These are phyloP conservation scores for Cladorrhinum sp. DNA, from an alignment of 2,329 filamentous ascomycete species.

Conservation along the genomic window DNA sequence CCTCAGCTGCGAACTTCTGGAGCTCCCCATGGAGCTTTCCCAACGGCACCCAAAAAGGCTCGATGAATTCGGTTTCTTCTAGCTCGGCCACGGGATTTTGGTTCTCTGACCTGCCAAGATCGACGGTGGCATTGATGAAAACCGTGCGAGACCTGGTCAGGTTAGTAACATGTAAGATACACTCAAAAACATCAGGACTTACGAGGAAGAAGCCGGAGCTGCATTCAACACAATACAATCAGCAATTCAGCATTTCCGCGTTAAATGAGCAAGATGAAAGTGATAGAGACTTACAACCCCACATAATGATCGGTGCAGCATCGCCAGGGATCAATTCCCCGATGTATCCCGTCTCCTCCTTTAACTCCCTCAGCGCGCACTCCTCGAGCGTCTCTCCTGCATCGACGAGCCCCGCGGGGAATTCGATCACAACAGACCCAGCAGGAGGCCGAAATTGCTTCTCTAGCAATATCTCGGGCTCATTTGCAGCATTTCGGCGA, in stretches of 20 bases:
- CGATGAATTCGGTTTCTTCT: conserved; percentile 75
- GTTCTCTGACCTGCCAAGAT: conserved; percentile 64
- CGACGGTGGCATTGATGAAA: conserved; percentile 67
- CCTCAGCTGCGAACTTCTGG: conserved; percentile 60
- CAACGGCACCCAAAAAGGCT: conserved; percentile 66
- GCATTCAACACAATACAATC: neutral
- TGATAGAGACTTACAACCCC: conserved; percentile 5
- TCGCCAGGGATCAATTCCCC: conserved; percentile 37
- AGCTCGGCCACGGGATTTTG: conserved; percentile 62
- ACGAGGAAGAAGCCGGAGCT: conserved; percentile 17
- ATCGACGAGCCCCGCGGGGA: conserved; percentile 60
- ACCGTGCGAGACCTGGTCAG: conserved; percentile 9
- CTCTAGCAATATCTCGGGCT: conserved; percentile 55
- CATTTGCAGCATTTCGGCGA: conserved; percentile 45
- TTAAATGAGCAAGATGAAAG: neutral
- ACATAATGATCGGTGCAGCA: conserved; percentile 35
- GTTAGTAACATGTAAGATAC: neutral
- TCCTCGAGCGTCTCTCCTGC: conserved; percentile 55
- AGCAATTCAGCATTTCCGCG: neutral
- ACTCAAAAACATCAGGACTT: neutral
- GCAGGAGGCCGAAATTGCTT: conserved; percentile 62
- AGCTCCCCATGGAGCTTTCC: conserved; percentile 61
- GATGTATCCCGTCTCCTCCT: conserved; percentile 62
- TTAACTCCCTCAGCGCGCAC: conserved; percentile 58
- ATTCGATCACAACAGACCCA: conserved; percentile 55